Evolutionary conservation across 192 early-diverging fungal species (phyloP), one percentile per base, ranked within the genome.

Genomic region (Gaertneriomyces sp.): DNA sequence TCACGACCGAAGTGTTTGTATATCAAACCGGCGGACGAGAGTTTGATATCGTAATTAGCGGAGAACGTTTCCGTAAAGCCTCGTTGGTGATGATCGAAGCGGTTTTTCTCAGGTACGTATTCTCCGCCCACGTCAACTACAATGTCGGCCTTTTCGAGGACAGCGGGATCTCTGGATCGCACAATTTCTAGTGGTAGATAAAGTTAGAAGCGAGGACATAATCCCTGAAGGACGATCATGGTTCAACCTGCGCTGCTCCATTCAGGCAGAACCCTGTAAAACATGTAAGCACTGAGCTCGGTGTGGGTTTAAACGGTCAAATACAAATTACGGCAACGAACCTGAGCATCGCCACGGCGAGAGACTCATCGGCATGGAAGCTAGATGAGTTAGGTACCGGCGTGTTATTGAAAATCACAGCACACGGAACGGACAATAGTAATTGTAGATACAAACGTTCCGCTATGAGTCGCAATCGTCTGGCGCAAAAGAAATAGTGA

Each of bases 1-100:
- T 91, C 82, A 45, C 85, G 80, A 25, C 95, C 95, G 75, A 92
- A 98, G 72, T 96, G 94, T 76, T 96, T 96, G 88, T 98, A 98
- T 49, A 96, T 82, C 7, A 98, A 76, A 4, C 95, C 95, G n/a
- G 95, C 95, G 67, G 88, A 90, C 72, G 92, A 95, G 53, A 98
- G 84, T 79, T 89, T 94, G 50, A 83, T 74, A 68, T 83, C 65
- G 68, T 92, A 87, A 57, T 84, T 74, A 19, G 64, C 72, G 39
- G 83, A 84, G 72, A 96, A 98, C 58, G 91, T 92, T 69, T 94
- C 92, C 33, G 75, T 76, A 61, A 98, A 98, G 45, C 90, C 94
- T 59, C 94, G 87, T 77, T 98, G 95, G 70, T 98, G 95, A 71
- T 96, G 94, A 72, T 96, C 93, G 63, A 87, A 98, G 45, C 88